Conservation (phyloP, 805 yeast species). For the Hanseniaspora singularis region DNA sequence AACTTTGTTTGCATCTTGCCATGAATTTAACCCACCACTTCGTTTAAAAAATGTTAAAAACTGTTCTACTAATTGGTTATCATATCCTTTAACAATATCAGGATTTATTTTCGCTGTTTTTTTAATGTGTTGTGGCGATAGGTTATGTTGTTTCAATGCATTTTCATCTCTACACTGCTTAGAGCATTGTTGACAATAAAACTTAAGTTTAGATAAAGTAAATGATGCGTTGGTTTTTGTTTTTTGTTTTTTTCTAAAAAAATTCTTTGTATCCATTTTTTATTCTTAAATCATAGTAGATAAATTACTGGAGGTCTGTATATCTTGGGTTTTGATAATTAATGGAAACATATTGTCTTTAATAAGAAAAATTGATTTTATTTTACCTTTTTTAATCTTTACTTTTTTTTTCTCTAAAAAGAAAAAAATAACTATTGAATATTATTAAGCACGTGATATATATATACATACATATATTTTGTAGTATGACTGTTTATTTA, state of each 20-base stretch:
- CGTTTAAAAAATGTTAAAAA: conserved; percentile 49
- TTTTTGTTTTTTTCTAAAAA: conserved; percentile 61
- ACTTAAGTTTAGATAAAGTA: conserved; percentile 79
- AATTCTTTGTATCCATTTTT: conserved; percentile 27
- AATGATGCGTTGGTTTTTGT: conserved; percentile 62
- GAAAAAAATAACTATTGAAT: too few species aligned
- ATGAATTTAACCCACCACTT: conserved; percentile 39
- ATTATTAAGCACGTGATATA: too few species aligned
- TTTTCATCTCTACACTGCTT: conserved; percentile 94
- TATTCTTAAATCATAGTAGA: too few species aligned
- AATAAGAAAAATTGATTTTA: too few species aligned
- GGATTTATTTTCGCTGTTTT: conserved; percentile 40
- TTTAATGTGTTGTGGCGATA: conserved; percentile 63
- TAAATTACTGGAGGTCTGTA: background rate
- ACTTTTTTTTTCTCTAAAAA: too few species aligned
- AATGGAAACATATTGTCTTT: too few species aligned
- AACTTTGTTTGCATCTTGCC: conserved; percentile 65
- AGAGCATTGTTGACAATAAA: conserved; percentile 82
- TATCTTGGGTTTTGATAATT: too few species aligned
- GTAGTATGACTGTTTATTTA: too few species aligned
- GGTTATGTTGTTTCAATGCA: conserved; percentile 84
- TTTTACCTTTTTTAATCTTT: too few species aligned
- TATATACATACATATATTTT: too few species aligned
- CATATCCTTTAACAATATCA: conserved; percentile 45
- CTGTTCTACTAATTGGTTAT: conserved; percentile 46